A percentile compares a stretch with the other conserved stretches of the same genome.
phyloP scores from a whole-genome alignment of 768 basidiomycete species.

The Hericium coralloides region DNA sequence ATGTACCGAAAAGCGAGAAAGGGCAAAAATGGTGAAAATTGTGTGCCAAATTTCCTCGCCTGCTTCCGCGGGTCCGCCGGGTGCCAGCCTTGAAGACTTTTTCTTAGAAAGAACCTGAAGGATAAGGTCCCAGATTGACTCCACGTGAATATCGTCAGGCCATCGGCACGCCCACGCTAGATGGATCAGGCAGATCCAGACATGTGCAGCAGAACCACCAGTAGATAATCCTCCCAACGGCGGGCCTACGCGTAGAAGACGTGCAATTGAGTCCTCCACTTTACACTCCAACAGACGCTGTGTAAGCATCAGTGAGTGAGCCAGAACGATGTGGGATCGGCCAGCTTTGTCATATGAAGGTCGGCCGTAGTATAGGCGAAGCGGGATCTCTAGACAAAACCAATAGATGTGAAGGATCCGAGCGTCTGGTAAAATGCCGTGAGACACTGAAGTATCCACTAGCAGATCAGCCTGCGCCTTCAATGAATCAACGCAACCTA shows the following conservation, averaged over 20 bases:
- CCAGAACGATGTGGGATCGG: not conserved
- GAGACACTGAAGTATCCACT: not conserved
- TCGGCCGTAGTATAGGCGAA: not conserved
- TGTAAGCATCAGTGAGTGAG: slow-evolving; percentile 1
- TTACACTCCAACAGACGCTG: slow-evolving; percentile 43
- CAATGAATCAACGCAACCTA: not conserved
- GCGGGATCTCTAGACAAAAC: not conserved
- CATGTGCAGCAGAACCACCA: slow-evolving; percentile 41
- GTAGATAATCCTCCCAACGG: slow-evolving; percentile 29
- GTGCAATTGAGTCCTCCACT: slow-evolving; percentile 33
- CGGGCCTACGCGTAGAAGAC: slow-evolving; percentile 25
- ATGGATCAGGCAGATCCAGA: slow-evolving; percentile 72
- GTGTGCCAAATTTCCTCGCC: slow-evolving; percentile 70
- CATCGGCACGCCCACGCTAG: slow-evolving; percentile 21
- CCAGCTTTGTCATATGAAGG: not conserved
- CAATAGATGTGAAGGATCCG: not conserved
- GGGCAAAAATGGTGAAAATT: slow-evolving; percentile 57
- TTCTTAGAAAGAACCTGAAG: slow-evolving; percentile 22
- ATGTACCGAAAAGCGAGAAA: slow-evolving; percentile 69
- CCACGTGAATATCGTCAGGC: slow-evolving; percentile 16
- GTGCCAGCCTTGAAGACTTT: slow-evolving; percentile 12
- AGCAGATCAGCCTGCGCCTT: not conserved
- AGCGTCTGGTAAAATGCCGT: not conserved
- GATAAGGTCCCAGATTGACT: slow-evolving; percentile 39
- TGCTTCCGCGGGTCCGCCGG: slow-evolving; percentile 24